Conservation (phyloP, 2,329 filamentous ascomycete species). For the Knufia fluminis region DNA sequence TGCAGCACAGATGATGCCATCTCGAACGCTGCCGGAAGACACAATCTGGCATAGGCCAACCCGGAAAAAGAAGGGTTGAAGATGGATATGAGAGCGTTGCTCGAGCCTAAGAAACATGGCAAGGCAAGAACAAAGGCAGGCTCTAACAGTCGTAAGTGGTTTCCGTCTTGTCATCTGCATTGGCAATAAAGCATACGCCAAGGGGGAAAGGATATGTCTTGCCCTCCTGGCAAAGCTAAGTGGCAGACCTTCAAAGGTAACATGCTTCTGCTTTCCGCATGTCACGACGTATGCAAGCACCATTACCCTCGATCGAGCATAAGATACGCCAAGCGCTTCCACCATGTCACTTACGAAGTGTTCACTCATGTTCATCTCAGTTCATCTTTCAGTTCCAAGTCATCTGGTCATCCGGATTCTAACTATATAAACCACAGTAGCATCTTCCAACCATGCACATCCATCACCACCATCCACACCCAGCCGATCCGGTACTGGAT, state of each 20-base stretch:
- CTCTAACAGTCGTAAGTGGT: not conserved
- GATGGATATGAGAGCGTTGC: constrained; percentile 10
- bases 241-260: not conserved
- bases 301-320: no score
- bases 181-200: no score
- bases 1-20: constrained; percentile 5
- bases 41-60: constrained; percentile 4
- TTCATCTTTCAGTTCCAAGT: not conserved
- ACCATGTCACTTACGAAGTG: not conserved
- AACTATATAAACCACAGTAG: not conserved
- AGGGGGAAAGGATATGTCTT: no score
- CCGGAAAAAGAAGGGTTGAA: constrained; percentile 21
- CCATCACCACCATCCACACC: not conserved
- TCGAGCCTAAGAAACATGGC: constrained; percentile 8
- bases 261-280: not conserved
- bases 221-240: no score
- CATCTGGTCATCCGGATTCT: not conserved
- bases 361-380: not conserved
- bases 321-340: no score
- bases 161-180: not conserved
- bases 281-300: no score
- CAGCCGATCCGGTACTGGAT: not conserved
- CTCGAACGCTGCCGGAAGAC: not conserved
- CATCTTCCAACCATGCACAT: not conserved
- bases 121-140: not conserved